Percentiles rank a stretch among this genome's conserved stretches.
Conservation (phyloP, 1,284 basidiomycete species). For the Sanghuangporus weigelae region DNA sequence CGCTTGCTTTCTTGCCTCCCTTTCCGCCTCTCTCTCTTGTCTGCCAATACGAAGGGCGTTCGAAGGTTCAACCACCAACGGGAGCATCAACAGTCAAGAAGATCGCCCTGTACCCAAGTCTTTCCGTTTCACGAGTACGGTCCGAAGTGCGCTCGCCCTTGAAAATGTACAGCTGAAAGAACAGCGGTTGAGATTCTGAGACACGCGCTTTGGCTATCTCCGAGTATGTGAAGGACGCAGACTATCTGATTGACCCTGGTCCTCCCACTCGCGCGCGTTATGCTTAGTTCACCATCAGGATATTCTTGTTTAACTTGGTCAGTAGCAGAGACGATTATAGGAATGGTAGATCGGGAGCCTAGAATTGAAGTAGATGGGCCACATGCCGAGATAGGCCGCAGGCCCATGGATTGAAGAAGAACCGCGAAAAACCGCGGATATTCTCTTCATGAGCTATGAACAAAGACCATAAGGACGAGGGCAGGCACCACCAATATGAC, state of each 20-base stretch:
- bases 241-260: conserved; percentile 84
- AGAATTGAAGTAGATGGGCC: conserved; percentile 76
- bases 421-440: conserved; percentile 65
- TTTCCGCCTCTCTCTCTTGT: conserved; percentile 40
- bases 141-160: conserved; percentile 65
- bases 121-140: conserved; percentile 68
- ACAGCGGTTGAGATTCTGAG: conserved; percentile 60
- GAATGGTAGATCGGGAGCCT: conserved; percentile 68
- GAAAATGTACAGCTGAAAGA: conserved; percentile 89
- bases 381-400: conserved; percentile 63
- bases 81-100: conserved; percentile 91
- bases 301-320: conserved; percentile 90
- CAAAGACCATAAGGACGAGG: conserved; percentile 10
- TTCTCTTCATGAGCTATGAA: conserved; percentile 64
- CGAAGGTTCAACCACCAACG: conserved; percentile 76
- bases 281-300: conserved; percentile 81
- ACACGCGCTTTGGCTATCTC: conserved; percentile 62
- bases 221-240: conserved; percentile 73
- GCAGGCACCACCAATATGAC: neutral
- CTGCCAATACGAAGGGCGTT: conserved; percentile 57
- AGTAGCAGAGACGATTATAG: conserved; percentile 81
- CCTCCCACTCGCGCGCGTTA: conserved; percentile 69
- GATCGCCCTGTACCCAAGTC: conserved; percentile 77
- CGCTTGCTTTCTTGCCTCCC: conserved; percentile 17
- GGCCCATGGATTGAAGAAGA: conserved; percentile 78